Evolutionary conservation across 1,284 basidiomycete genomes (phyloP).

Genomic region (Pseudozyma tsukubaensis): DNA sequence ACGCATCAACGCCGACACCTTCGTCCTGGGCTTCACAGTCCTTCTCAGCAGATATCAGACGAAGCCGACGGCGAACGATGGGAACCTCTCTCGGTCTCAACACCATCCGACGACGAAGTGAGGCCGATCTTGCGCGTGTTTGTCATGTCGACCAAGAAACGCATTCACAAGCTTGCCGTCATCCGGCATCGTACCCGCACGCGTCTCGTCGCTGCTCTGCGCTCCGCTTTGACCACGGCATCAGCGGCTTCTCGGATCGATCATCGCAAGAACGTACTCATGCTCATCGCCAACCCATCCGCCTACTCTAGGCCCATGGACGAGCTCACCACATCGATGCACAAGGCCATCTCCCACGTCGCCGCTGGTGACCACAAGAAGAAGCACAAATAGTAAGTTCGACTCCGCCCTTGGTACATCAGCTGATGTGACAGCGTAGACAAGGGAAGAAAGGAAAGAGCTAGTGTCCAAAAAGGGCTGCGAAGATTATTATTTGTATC

Average conservation of each 20-base stretch:
- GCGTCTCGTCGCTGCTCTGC: constrained; percentile 46
- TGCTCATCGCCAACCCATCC: constrained; percentile 23
- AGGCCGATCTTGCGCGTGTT: constrained; percentile 37
- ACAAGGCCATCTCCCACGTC: constrained; percentile 1
- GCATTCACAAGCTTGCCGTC: constrained; percentile 58
- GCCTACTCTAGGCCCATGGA: constrained; percentile 22
- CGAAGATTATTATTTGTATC: constrained; percentile 45
- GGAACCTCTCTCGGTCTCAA: constrained; percentile 5
- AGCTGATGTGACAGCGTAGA: background rate
- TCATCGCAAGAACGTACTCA: constrained; percentile 11
- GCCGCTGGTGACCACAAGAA: background rate
- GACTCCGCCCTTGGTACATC: background rate
- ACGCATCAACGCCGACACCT: constrained; percentile 42
- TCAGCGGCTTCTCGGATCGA: background rate
- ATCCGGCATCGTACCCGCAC: constrained; percentile 51
- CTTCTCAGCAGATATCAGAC: background rate
- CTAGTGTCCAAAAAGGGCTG: background rate
- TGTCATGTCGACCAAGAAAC: constrained; percentile 51
- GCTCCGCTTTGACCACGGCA: constrained; percentile 10
- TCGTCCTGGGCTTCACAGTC: background rate
- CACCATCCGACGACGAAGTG: background rate
- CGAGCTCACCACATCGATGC: constrained; percentile 18
- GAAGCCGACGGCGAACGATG: constrained; percentile 11
- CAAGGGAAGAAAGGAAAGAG: background rate
- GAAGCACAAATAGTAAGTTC: constrained; percentile 21